Evolutionary conservation across 2,329 filamentous ascomycete genomes (phyloP), one percentile per base, ranked within the genome.

Genomic region (Colletotrichum caudatum): DNA sequence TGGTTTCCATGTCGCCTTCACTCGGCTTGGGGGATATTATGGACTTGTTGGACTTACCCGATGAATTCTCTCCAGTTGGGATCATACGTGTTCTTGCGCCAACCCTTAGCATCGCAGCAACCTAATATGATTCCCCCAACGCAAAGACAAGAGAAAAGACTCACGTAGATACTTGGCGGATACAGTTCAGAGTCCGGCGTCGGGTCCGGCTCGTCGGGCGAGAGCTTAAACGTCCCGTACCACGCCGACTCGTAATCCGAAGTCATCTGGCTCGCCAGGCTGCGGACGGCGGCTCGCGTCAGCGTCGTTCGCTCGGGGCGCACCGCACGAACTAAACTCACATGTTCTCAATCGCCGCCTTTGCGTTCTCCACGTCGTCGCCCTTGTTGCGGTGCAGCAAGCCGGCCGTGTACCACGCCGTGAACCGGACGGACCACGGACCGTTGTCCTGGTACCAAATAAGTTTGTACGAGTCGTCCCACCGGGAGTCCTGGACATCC

Each of bases 361-460:
- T 80, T 7, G 80, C 81, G 7, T 80, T 79, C n/a, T 76, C 73
- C 0, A 81, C 75, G 67, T 82, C 81, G 53, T 78, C 66, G 18
- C 80, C 79, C 60, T 80, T 59, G 50, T 80, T 80, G 4, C 81
- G 78, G 51, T 81, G 74, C 37, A 83, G 66, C 20, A 84, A 70
- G 1, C 82, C 82, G 0, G 81, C 76, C 3, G 81, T 75, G 59
- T 84, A 83, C 82, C 82, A 84, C 0, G 81, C 80, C 1, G 82
- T 84, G 60, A 85, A 85, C 12, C 83, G 78, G 44, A 80, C 76
- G 4, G 79, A 82, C 80, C 82, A 84, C 26, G 80, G 80, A 0
- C 84, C 83, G 3, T 81, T 82, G 58, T 84, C 81, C 14, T 78
- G 77, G 62, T 84, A 85, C 72, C 76, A 80, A 33, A 85, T 80